Base-by-base conservation (phyloP, 306 rosid species). In the Acmispon strigosus region DNA sequence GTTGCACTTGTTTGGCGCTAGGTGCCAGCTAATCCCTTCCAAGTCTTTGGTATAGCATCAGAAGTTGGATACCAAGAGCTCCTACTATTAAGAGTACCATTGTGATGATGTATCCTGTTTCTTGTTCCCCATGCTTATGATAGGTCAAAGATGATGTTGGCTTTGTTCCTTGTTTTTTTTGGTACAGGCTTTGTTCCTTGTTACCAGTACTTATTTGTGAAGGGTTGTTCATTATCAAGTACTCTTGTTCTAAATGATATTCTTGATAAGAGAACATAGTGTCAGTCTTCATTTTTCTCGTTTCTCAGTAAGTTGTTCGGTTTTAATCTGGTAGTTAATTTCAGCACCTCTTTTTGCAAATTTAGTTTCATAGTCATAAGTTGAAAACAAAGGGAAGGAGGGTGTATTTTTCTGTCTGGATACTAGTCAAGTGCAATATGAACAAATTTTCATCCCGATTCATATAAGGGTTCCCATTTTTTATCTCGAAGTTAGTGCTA, bases 161-260 rank as follows among this genome's bases (percentile, higher is more conserved):
- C 67, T 59, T 66, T 52, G 66, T 34, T 62, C 54, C 20, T 39
- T 72, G 76, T 63, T 63, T n/a, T n/a, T n/a, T n/a, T n/a, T n/a
- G n/a, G n/a, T n/a, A n/a, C n/a, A n/a, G 39, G 53, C 67, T 59
- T 66, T 52, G 66, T 34, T 62, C 54, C 20, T 39, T 72, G 76
- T 63, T 63, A 53, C 65, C 61, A 29, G 58, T 64, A 77, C 76
- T 51, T 63, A 82, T 45, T 74, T 69, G 50, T 78, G 74, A 81
- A 66, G 77, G 62, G 60, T 70, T 74, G 68, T 62, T 84, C 66
- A 56, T 66, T 70, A 69, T 76, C 83, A 52, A 54, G 63, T 39
- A 49, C 71, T 39, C 76, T 65, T 66, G 64, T 72, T 51, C 45
- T 55, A 62, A 50, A 42, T 62, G 72, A 67, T 74, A 72, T 72